Percentiles rank a stretch among this genome's conserved stretches.
phyloP scores from a whole-genome alignment of 176 grass and related monocot genomes.

The Melocanna baccifera region DNA sequence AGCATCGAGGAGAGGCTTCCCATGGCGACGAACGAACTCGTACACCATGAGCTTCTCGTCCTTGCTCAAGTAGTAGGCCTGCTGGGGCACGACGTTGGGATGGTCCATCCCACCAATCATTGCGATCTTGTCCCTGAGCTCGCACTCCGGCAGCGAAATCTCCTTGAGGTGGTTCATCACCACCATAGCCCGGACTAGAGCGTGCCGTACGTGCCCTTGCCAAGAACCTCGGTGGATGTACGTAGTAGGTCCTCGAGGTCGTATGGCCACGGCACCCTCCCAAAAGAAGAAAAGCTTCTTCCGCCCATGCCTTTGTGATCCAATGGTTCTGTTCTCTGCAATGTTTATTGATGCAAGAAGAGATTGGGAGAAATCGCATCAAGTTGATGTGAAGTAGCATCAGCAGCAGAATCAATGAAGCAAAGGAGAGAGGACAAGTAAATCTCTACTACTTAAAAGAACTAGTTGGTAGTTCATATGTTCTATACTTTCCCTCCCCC shows the following conservation, averaged over 20 bases:
- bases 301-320: conserved; percentile 38
- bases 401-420: no score
- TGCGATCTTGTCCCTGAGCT: conserved; percentile 66
- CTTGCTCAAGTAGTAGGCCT: conserved; percentile 75
- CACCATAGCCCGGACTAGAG: conserved; percentile 47
- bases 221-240: conserved; percentile 80
- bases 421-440: no score
- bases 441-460: no score
- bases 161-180: conserved; percentile 75
- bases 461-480: no score
- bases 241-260: conserved; percentile 79
- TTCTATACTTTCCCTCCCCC: no score
- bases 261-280: conserved; percentile 58
- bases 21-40: conserved; percentile 63
- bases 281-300: conserved; percentile 81
- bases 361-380: no score
- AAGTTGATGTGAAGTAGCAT: no score
- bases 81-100: conserved; percentile 63
- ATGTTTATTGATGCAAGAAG: no score
- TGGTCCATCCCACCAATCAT: conserved; percentile 65
- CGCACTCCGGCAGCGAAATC: conserved; percentile 56
- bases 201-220: conserved; percentile 78
- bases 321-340: no score
- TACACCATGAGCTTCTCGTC: conserved; percentile 86
- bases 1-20: conserved; percentile 77